Percentiles rank a stretch among this genome's conserved stretches.
These are phyloP conservation scores for Potentilla sterilis DNA, from an alignment of 306 rosid species.

Conservation along the genomic window DNA sequence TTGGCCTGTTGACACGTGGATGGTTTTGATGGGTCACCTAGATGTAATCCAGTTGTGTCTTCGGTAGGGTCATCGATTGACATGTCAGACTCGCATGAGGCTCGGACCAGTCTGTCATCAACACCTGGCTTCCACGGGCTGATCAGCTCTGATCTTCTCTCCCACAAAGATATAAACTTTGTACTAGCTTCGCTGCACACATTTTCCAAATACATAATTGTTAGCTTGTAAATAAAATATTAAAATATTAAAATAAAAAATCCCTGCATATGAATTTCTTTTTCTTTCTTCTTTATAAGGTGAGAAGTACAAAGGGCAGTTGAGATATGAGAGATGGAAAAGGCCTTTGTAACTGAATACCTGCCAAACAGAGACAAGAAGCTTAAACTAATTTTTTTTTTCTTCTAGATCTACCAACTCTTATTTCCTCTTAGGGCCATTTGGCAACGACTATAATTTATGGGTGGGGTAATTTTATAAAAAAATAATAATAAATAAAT, in stretches of 20 bases:
- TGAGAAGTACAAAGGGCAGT: slow-evolving; percentile 19
- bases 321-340: slow-evolving; percentile 22
- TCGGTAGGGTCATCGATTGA: slow-evolving; percentile 81
- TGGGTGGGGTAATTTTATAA: neutral
- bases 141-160: slow-evolving; percentile 68
- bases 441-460: neutral
- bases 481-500: no score
- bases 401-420: slow-evolving; percentile 7
- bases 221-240: neutral
- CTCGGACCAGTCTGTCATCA: slow-evolving; percentile 57
- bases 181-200: slow-evolving; percentile 76
- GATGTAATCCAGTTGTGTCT: slow-evolving; percentile 36
- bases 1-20: slow-evolving; percentile 62
- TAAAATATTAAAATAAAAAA: neutral
- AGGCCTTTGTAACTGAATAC: slow-evolving; percentile 26
- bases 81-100: slow-evolving; percentile 89
- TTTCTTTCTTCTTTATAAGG: neutral
- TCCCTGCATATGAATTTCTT: neutral
- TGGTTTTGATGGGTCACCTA: slow-evolving; percentile 14
- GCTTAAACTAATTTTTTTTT: neutral
- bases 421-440: neutral
- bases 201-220: neutral
- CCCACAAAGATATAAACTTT: slow-evolving; percentile 51
- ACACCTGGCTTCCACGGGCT: slow-evolving; percentile 53
- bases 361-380: slow-evolving; percentile 29